These are phyloP conservation scores for Trichoderma endophyticum DNA, from an alignment of 2,329 filamentous ascomycete genomes.

Conservation along the genomic window DNA sequence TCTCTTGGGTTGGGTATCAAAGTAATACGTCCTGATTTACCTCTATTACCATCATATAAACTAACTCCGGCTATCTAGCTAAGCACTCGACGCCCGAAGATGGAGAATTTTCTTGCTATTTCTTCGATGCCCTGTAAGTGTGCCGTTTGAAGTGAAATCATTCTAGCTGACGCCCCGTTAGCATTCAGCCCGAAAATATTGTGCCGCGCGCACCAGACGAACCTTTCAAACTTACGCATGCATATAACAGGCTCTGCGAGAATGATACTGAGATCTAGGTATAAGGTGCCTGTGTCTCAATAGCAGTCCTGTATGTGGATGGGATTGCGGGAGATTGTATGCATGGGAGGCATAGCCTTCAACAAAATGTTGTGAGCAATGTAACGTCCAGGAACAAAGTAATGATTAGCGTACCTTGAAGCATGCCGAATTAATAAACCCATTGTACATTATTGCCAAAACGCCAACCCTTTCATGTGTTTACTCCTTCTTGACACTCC, in stretches of 20 bases:
- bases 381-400: background rate
- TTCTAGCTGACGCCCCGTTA: background rate
- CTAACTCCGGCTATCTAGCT: background rate
- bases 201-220: background rate
- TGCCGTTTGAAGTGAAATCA: background rate
- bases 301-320: no score
- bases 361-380: background rate
- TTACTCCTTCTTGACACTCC: conserved; percentile 21
- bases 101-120: conserved; percentile 15
- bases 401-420: background rate
- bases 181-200: conserved; percentile 13
- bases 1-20: conserved; percentile 19
- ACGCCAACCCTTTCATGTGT: background rate
- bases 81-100: background rate
- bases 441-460: background rate
- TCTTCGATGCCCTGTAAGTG: conserved; percentile 20
- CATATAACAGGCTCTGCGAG: conserved; percentile 20
- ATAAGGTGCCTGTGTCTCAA: background rate
- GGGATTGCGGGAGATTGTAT: background rate
- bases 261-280: background rate
- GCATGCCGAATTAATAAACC: background rate
- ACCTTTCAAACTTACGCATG: conserved; percentile 15
- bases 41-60: background rate
- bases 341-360: background rate
- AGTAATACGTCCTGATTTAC: background rate